Conservation (phyloP, 768 basidiomycete species). For the Russula virescens region DNA sequence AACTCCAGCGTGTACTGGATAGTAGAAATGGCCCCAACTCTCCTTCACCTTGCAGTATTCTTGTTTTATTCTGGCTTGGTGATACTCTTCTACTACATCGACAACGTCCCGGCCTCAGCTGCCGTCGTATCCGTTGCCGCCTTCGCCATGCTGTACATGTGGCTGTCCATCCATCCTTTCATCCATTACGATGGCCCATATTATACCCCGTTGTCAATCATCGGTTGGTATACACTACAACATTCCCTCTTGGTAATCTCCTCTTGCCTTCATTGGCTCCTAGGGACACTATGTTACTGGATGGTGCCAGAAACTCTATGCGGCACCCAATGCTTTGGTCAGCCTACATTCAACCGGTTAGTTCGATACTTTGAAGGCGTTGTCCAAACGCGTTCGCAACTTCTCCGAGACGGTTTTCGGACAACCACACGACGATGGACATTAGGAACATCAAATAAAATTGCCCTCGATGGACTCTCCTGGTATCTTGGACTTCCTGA, state of each 20-base stretch:
- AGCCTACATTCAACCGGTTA: too few species aligned
- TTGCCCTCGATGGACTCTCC: neutral
- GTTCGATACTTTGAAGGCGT: too few species aligned
- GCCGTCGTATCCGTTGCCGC: neutral
- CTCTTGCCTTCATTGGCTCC: too few species aligned
- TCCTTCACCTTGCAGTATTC: slow-evolving; percentile 18
- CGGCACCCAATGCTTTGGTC: neutral
- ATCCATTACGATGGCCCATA: neutral
- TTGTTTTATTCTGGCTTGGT: slow-evolving; percentile 19
- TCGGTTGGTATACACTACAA: neutral
- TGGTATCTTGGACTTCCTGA: neutral
- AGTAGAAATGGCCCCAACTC: slow-evolving; percentile 7
- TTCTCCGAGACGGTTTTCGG: neutral
- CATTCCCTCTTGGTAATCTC: neutral
- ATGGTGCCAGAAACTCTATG: too few species aligned
- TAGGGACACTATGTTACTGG: too few species aligned
- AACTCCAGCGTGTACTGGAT: neutral
- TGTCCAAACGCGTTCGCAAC: neutral
- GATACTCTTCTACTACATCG: slow-evolving; percentile 4
- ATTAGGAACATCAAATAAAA: neutral
- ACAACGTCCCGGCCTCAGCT: neutral
- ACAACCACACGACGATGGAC: neutral
- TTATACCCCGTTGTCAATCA: neutral
- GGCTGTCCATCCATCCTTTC: slow-evolving; percentile 6
- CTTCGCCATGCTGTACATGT: neutral